A percentile compares a stretch with the other conserved stretches of the same genome.
Evolutionary conservation across 169 alveolate genomes (phyloP).

Genomic region (Plasmodium reichenowi): DNA sequence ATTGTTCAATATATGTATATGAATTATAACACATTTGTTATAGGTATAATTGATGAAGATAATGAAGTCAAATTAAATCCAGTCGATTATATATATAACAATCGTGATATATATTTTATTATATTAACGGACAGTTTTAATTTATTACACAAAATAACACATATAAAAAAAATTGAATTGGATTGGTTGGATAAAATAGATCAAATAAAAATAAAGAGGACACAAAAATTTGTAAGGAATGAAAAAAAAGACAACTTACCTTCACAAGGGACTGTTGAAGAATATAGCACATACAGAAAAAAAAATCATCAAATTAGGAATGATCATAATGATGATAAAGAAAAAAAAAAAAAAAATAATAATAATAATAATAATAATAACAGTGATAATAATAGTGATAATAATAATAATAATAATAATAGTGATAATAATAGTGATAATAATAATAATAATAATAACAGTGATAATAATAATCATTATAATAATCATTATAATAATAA

Average conservation of each 20-base stretch:
- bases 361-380: too few species aligned
- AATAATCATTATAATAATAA: too few species aligned
- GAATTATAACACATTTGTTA: conserved; percentile 64
- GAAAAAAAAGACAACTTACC: background rate
- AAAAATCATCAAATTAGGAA: background rate
- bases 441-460: background rate
- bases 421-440: too few species aligned
- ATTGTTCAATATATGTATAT: conserved; percentile 68
- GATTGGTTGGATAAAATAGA: conserved; percentile 63
- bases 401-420: background rate
- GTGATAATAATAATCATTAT: background rate
- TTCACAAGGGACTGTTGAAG: background rate
- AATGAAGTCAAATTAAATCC: conserved; percentile 56
- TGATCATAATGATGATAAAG: too few species aligned
- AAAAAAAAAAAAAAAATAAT: background rate
- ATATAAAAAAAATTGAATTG: conserved; percentile 22
- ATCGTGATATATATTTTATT: conserved; percentile 20
- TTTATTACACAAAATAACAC: conserved; percentile 31
- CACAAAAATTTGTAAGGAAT: too few species aligned
- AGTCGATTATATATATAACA: conserved; percentile 34
- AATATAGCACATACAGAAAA: background rate
- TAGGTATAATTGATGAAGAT: conserved; percentile 64
- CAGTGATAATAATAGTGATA: background rate
- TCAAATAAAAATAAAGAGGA: conserved; percentile 12
- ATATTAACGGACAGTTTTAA: conserved; percentile 48